These are phyloP conservation scores for Calocybe indica DNA, from an alignment of 768 basidiomycete genomes.

Conservation along the genomic window DNA sequence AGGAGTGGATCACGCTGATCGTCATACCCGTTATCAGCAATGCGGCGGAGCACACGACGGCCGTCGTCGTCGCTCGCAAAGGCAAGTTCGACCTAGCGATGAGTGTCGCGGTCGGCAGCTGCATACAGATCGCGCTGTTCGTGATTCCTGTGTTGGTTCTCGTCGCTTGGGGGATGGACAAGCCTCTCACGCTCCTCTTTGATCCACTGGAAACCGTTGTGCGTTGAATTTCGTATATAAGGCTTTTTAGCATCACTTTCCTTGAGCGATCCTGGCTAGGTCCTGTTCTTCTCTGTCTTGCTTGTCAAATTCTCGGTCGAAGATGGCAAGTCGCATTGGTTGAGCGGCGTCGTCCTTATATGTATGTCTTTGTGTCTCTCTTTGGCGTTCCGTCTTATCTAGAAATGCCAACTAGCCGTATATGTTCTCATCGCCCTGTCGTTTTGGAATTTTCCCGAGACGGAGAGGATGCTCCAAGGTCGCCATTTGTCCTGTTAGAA, in stretches of 20 bases:
- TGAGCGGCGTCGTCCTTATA: constrained; percentile 34
- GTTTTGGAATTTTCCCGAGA: constrained; percentile 36
- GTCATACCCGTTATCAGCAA: constrained; percentile 37
- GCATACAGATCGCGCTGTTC: constrained; percentile 37
- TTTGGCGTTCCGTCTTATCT: not conserved
- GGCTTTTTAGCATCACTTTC: not conserved
- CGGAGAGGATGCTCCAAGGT: constrained; percentile 26
- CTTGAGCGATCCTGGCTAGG: constrained; percentile 9
- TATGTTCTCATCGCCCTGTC: constrained; percentile 30
- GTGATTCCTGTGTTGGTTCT: constrained; percentile 33
- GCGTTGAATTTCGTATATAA: constrained; percentile 7
- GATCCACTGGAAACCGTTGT: constrained; percentile 34
- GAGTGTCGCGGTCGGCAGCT: constrained; percentile 37
- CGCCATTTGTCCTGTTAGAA: constrained; percentile 14
- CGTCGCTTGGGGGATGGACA: constrained; percentile 34
- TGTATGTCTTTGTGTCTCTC: constrained; percentile 16
- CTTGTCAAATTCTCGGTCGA: constrained; percentile 40
- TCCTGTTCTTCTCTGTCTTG: constrained; percentile 33
- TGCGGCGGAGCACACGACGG: constrained; percentile 36
- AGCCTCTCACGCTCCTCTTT: constrained; percentile 32
- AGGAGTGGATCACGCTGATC: constrained; percentile 40
- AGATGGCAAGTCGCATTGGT: constrained; percentile 43
- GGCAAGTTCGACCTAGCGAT: constrained; percentile 38
- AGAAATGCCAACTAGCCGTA: constrained; percentile 15
- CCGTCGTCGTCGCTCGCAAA: constrained; percentile 35